These are phyloP conservation scores for Chaetomidium leptoderma DNA, from an alignment of 495 filamentous ascomycete genomes.

Conservation along the genomic window DNA sequence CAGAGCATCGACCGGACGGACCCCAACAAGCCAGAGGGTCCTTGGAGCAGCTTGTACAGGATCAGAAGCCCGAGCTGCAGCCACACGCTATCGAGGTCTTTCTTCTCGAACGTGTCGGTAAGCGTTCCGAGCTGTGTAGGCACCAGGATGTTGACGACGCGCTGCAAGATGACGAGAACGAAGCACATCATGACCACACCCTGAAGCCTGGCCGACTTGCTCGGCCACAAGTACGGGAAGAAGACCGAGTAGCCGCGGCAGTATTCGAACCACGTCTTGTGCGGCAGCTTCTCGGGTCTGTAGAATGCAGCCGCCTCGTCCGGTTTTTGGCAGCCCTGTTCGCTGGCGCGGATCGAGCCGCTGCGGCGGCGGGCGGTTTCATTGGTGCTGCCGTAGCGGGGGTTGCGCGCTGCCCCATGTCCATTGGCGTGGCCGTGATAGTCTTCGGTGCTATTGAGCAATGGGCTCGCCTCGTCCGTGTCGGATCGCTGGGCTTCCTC, in stretches of 20 bases:
- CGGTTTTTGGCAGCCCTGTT: slow-evolving; percentile 33
- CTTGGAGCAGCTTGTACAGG: slow-evolving; percentile 78
- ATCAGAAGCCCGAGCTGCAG: slow-evolving; percentile 70
- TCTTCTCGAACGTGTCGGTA: slow-evolving; percentile 56
- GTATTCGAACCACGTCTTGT: slow-evolving; percentile 62
- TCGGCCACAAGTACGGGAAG: slow-evolving; percentile 92
- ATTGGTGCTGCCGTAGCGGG: slow-evolving; percentile 28
- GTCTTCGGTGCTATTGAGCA: slow-evolving; percentile 34
- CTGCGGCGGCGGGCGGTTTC: slow-evolving; percentile 28
- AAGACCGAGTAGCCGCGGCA: slow-evolving; percentile 80
- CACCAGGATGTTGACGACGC: slow-evolving; percentile 74
- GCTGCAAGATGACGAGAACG: slow-evolving; percentile 66
- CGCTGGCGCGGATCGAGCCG: slow-evolving; percentile 25
- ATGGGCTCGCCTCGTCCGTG: slow-evolving; percentile 48
- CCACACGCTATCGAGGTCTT: slow-evolving; percentile 26
- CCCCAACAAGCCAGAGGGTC: slow-evolving; percentile 77
- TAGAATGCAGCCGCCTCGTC: slow-evolving; percentile 51
- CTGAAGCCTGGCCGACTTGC: slow-evolving; percentile 66
- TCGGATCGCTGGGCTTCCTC: slow-evolving; percentile 45
- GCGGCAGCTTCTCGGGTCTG: slow-evolving; percentile 44
- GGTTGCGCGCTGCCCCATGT: slow-evolving; percentile 20
- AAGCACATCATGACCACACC: slow-evolving; percentile 76
- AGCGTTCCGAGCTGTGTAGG: slow-evolving; percentile 72
- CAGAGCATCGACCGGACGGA: slow-evolving; percentile 77
- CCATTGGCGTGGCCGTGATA: slow-evolving; percentile 36